Percentiles rank a stretch among this genome's conserved stretches.
These are phyloP conservation scores for Sclerotiophoma versabilis DNA, from an alignment of 2,329 filamentous ascomycete genomes.

Conservation along the genomic window DNA sequence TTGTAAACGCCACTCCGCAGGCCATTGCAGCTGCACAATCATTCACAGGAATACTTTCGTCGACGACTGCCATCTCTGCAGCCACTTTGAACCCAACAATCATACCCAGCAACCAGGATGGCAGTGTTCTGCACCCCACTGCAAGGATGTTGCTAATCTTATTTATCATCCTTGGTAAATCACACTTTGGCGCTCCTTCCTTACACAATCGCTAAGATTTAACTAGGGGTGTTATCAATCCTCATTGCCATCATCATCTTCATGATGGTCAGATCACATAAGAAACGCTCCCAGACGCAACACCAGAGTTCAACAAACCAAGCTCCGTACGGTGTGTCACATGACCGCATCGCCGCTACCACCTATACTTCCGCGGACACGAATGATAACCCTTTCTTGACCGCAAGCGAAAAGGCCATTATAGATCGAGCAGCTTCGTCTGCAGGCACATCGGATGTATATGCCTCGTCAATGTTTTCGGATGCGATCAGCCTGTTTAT, in stretches of 20 bases:
- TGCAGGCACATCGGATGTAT: background rate
- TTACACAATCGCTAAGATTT: background rate
- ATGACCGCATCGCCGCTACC: background rate
- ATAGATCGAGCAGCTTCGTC: background rate
- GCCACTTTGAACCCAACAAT: background rate
- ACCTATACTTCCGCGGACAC: background rate
- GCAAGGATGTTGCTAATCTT: conserved; percentile 5
- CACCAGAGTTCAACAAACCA: background rate
- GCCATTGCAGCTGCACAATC: conserved; percentile 2
- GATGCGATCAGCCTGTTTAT: conserved; percentile 14
- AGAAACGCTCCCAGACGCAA: background rate
- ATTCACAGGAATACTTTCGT: background rate
- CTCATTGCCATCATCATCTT: background rate
- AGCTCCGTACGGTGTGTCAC: background rate
- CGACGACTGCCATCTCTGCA: background rate
- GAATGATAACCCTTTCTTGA: conserved; percentile 15
- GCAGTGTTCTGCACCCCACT: background rate
- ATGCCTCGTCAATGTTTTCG: background rate
- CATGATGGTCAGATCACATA: conserved; percentile 6
- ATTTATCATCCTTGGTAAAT: conserved; percentile 10
- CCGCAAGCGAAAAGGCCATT: conserved; percentile 12
- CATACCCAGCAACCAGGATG: background rate
- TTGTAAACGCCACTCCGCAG: background rate
- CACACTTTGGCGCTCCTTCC: too few species aligned
- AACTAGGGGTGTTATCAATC: conserved; percentile 2